These are phyloP conservation scores for Balansia obtecta DNA, from an alignment of 2,329 filamentous ascomycete species.

Conservation along the genomic window DNA sequence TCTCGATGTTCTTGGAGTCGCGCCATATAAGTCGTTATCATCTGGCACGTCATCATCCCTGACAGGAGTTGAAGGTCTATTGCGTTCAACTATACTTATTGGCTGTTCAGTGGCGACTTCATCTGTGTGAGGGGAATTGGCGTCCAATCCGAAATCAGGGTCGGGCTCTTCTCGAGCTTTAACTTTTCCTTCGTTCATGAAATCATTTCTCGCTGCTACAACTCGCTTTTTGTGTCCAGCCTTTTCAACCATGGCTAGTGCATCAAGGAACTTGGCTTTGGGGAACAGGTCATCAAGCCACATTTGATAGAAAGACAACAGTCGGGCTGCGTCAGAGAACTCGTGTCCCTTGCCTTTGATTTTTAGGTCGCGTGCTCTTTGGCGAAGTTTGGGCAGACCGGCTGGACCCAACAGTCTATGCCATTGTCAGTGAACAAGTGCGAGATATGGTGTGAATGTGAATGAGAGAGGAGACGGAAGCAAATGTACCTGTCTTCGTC, in stretches of 20 bases:
- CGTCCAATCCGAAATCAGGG: constrained; percentile 18
- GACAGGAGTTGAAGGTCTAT: constrained; percentile 15
- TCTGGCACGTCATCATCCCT: constrained; percentile 16
- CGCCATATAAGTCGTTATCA: constrained; percentile 42
- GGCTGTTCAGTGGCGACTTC: constrained; percentile 19
- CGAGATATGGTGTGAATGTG: not conserved
- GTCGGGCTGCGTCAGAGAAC: constrained; percentile 71
- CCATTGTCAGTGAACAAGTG: not conserved
- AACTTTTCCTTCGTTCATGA: constrained; percentile 68
- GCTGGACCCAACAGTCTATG: constrained; percentile 66
- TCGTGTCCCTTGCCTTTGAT: constrained; percentile 94
- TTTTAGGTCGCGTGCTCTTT: constrained; percentile 56
- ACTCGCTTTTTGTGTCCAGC: constrained; percentile 75
- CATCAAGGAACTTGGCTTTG: constrained; percentile 86
- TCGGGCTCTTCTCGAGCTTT: constrained; percentile 24
- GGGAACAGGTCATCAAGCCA: constrained; percentile 97
- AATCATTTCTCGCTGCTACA: constrained; percentile 61
- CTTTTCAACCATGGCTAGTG: constrained; percentile 82
- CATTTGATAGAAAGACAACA: constrained; percentile 84
- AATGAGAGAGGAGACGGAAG: not conserved
- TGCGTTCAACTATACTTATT: not conserved
- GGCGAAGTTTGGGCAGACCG: constrained; percentile 73
- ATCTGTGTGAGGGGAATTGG: constrained; percentile 1
- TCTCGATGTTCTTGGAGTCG: constrained; percentile 29
- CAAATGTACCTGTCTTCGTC: constrained; percentile 58